Evolutionary conservation across 331 rosid genomes (phyloP), one percentile per base, ranked within the genome.

Genomic region (Acacia concinna): DNA sequence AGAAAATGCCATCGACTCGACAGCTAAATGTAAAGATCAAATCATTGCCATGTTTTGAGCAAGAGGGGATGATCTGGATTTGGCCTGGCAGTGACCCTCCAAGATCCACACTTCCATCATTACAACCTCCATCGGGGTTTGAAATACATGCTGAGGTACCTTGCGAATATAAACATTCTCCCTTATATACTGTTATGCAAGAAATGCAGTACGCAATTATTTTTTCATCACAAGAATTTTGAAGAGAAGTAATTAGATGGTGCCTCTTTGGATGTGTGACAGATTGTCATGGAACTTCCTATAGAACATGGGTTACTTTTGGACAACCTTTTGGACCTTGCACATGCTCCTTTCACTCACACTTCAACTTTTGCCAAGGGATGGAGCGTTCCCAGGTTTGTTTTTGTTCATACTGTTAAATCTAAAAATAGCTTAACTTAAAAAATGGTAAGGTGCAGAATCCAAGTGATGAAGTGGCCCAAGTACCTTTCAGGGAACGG

Each of bases 1-100:
- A 93, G 87, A 96, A 93, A 86, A 96, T 96, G 99, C 99, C 98
- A 23, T 96, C 99, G 1, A 93, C 99, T 6, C 85, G 81, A 74
- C 78, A 81, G 69, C 83, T 71, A 67, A 80, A 88, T 14, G 94
- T 86, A 82, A 96, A 88, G 85, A 93, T 96, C 68, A 96, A 91
- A 71, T 89, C 99, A 15, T 27, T 96, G 86, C 97, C 95, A 13
- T 93, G 99, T 81, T 96, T 89, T 57, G 99, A 96, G 71, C 83
- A 93, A 63, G 99, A 96, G 64, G 97, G 99, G 71, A 89, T 96
- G 98, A 84, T 96, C 81, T 96, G 99, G 99, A 87, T 93, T 88
- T 96, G 99, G 99, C 99, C 99, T 8, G 99, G 99, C 69, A 85
- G 78, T 84, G 99, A 90, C 37, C 85, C 99, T 49, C 99, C 99